phyloP scores from a whole-genome alignment of 208 protist species.

The Trypanosomatidae sp. region DNA sequence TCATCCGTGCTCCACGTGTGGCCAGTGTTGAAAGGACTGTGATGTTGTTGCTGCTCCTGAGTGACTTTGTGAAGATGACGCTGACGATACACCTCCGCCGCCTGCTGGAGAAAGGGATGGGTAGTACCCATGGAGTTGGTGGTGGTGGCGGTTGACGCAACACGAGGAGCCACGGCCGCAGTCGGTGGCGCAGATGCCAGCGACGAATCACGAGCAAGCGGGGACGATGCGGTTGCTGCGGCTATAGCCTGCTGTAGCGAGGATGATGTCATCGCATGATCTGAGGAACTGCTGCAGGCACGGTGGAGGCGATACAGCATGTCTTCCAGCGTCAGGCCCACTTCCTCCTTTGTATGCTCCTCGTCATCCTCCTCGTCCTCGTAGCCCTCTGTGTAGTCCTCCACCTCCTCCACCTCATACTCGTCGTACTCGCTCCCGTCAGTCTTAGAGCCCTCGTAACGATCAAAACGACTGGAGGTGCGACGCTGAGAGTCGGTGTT shows the following conservation, averaged over 20 bases:
- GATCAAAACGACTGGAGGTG: slow-evolving; percentile 16
- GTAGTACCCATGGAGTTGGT: slow-evolving; percentile 14
- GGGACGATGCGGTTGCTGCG: neutral
- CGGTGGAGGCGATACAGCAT: slow-evolving; percentile 26
- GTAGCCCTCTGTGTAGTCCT: slow-evolving; percentile 17
- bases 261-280: slow-evolving; percentile 3
- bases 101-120: slow-evolving; percentile 32
- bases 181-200: neutral
- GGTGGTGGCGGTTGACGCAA: neutral
- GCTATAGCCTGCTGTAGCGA: neutral
- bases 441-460: slow-evolving; percentile 9
- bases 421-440: slow-evolving; percentile 12
- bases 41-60: slow-evolving; percentile 13
- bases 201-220: neutral
- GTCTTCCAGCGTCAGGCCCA: slow-evolving; percentile 15
- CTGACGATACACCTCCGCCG: slow-evolving; percentile 28
- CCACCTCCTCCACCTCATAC: slow-evolving; percentile 30
- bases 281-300: slow-evolving; percentile 20
- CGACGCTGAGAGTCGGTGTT: neutral
- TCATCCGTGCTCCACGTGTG: slow-evolving; percentile 5
- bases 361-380: slow-evolving; percentile 15
- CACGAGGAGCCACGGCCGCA: neutral
- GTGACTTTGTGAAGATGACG: slow-evolving; percentile 8
- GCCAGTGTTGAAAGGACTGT: slow-evolving; percentile 13
- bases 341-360: neutral